Base-by-base conservation (phyloP, 1,284 basidiomycete species). In the Cryptococcus hybrid region DNA sequence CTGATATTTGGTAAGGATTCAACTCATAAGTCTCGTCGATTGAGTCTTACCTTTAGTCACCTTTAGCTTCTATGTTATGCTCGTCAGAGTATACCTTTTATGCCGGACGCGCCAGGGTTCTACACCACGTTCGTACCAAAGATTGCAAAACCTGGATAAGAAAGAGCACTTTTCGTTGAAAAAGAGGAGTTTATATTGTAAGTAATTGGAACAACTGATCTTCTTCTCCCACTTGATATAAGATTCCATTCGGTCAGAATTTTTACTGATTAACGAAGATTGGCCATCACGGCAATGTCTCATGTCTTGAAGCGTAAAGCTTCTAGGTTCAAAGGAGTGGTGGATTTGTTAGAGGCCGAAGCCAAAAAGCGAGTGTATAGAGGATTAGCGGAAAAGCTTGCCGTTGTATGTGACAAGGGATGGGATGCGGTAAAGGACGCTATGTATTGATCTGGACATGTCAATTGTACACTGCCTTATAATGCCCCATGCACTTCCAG, bases 251-350 rank as follows among this genome's bases (percentile, higher is more conserved):
- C 35, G 34, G 24, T 51, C 13, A 50, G 7, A 2, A 13, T 39
- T 15, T 8, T 24, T 30, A 13, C 66, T 24, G 24, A 24, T 24
- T 24, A 24, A 24, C 24, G 24, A 24, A 93, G 90, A 86, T 81
- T 94, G n/a, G 90, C 90, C 12, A 82, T 81, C 47, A 85, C 86
- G 59, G 90, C 90, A 1, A 90, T 92, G 70, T 80, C 85, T 62
- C 78, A 82, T 9, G 82, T 90, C 39, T 74, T 93, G 3, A 80
- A 79, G 2, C 80, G 77, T 37, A 88, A 85, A 63, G 62, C 62
- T 2, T 54, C 61, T 0, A 62, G 58, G 34, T 70, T 70, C 54
- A 62, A 60, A 36, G 49, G 35, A 11, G 61, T 74, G 5, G 52
- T 69, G 0, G 39, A 67, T 38, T 39, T 58, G 24, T 52, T 76